phyloP scores from a whole-genome alignment of 1,284 basidiomycete genomes.

The Pascua guehoae region DNA sequence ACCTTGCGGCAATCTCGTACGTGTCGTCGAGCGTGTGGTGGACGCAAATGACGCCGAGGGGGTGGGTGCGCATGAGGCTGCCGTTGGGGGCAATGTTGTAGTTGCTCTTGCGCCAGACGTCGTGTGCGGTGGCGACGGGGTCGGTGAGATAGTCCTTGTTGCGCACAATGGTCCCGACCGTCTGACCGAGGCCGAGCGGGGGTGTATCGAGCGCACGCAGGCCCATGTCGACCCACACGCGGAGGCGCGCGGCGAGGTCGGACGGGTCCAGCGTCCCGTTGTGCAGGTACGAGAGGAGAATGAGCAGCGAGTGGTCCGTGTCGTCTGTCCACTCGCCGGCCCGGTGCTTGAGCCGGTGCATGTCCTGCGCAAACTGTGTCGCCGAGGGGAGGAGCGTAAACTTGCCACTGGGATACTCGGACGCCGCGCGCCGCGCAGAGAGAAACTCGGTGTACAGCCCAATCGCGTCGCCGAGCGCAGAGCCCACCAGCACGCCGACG shows the following conservation, averaged over 20 bases:
- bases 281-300: constrained; percentile 16
- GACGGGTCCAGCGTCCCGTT: background rate
- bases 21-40: constrained; percentile 1
- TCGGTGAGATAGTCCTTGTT: constrained; percentile 1
- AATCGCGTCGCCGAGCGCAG: constrained; percentile 16
- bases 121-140: constrained; percentile 2
- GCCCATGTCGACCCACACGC: constrained; percentile 10
- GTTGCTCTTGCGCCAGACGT: constrained; percentile 2
- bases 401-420: constrained; percentile 3
- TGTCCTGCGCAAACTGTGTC: constrained; percentile 16
- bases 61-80: constrained; percentile 17
- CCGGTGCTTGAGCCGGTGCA: constrained; percentile 13
- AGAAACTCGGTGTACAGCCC: constrained; percentile 21
- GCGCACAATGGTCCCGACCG: constrained; percentile 11
- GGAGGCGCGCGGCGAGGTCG: constrained; percentile 9
- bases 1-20: constrained; percentile 7
- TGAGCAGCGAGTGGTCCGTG: constrained; percentile 17
- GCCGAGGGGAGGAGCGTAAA: constrained; percentile 6
- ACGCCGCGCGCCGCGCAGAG: background rate
- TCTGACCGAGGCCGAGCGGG: constrained; percentile 14
- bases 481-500: constrained; percentile 9
- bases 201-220: constrained; percentile 14
- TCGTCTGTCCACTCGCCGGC: constrained; percentile 19
- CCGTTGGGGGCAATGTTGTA: constrained; percentile 11
- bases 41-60: constrained; percentile 7